Base-by-base conservation (phyloP, 768 basidiomycete genomes). In the Omphalotus guepiniiformis region DNA sequence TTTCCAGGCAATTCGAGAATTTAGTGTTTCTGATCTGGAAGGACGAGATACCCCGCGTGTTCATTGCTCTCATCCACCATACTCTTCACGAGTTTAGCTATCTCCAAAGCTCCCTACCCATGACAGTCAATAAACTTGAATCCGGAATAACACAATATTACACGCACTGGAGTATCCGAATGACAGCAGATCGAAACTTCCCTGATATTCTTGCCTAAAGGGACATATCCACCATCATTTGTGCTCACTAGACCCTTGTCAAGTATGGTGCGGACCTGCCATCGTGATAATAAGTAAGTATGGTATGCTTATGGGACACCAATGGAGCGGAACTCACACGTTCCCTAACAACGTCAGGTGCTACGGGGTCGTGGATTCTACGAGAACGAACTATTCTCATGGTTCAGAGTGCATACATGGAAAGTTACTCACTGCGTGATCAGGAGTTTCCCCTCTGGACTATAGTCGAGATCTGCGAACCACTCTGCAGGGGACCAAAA, bases 381-480 rank as follows among this genome's bases (percentile, higher is more conserved):
- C 2, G 45, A 37, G 29, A 47, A 35, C 3, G 36, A 32, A n/a
- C 2, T 21, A 16, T n/a, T n/a, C n/a, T n/a, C 36, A 52, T 42
- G n/a, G 16, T 11, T 16, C 2, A 36, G 7, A 23, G 29, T 4
- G 27, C 16, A 19, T 25, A 15, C 8, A 46, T 9, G 21, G 8
- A 19, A 2, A 57, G 61, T 16, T 45, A 79, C 80, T 15, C 47
- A 79, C 80, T 79, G 74, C 7, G 81, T 82, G 47, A 82, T 82
- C 29, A 84, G 55, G 23, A 85, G 65, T 53, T 74, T 76, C 3
- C 83, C 83, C 47, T 75, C 69, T 2, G 69, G 56, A 42, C 62
- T 71, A 53, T 86, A 85, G 16, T 82, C 79, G 23, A 85, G 60
- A 56, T 88, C 83, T 2, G 78, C 80, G 55, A 82, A 85, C 77